Evolutionary conservation across 768 basidiomycete genomes (phyloP), one percentile per base, ranked within the genome.

Genomic region (Mycena albidolilacea): DNA sequence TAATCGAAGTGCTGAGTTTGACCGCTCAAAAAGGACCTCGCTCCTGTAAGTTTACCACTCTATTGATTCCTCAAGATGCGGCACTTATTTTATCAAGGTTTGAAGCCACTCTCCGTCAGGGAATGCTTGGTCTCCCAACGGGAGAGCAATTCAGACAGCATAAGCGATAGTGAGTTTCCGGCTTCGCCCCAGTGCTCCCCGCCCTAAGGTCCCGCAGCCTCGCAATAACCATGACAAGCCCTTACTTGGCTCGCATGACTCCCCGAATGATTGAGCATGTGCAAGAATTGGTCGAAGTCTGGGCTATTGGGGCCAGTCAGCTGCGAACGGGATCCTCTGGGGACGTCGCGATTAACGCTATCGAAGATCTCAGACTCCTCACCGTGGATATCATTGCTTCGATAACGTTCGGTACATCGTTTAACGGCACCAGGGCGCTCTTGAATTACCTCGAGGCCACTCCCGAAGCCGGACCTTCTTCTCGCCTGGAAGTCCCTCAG

Each of bases 321-420:
- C n/a, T 67, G 10, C 10, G 10, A 1, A 14, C 14, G 30, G 50
- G 43, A 17, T 23, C 66, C 71, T 60, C 54, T 9, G 39, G 17
- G 30, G 60, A 72, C 10, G 41, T 43, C 17, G 64, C 48, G 19
- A 38, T 73, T 7, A 57, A 46, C 61, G 72, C 52, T 9, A 37
- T 63, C 5, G 39, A 68, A 50, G 67, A 73, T 21, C 41, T 73
- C 35, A 60, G 66, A 7, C 50, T 63, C 59, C 35, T 60, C 19
- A 41, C 68, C 44, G 62, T 69, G 17, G 68, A 69, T 44, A 61
- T 73, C 19, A 73, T 73, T 21, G 54, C 72, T 5, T 73, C 72
- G 10, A 73, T 73, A 38, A 73, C 67, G 5, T 73, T 73, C 60
- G 72, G 72, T 14, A 15, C 67, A 5, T 69, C 67, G 3, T 73